Percentiles rank a stretch among this genome's conserved stretches.
Conservation (phyloP, 345 rosid species). For the Carallia brachiata region DNA sequence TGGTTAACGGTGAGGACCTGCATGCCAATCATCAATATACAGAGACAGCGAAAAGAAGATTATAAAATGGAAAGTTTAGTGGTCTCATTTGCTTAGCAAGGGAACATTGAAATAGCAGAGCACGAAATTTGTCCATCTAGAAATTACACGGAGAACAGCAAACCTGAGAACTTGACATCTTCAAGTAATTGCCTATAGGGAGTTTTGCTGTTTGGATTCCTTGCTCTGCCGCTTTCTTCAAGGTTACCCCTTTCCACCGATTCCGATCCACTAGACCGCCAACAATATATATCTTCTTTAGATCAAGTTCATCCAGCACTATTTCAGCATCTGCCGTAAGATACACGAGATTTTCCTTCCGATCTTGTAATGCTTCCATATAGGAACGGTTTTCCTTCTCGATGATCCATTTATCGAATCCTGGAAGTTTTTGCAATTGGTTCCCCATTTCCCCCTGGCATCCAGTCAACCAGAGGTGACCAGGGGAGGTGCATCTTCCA, state of each 20-base stretch:
- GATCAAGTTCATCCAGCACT: conserved; percentile 67
- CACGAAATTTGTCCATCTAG: too few relatives aligned
- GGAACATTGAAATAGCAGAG: neutral
- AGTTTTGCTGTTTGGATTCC: conserved; percentile 86
- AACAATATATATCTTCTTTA: conserved; percentile 55
- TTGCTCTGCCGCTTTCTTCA: conserved; percentile 91
- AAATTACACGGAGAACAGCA: neutral
- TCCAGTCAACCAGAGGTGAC: conserved; percentile 91
- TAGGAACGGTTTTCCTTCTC: conserved; percentile 74
- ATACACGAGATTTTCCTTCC: conserved; percentile 70
- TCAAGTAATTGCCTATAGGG: conserved; percentile 81
- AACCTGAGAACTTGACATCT: conserved; percentile 98
- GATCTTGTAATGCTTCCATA: conserved; percentile 65
- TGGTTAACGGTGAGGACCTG: conserved; percentile 58
- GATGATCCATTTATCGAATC: conserved; percentile 87
- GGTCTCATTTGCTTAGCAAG: neutral
- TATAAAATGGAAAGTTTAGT: neutral
- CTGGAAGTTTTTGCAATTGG: conserved; percentile 74
- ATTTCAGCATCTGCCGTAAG: conserved; percentile 89
- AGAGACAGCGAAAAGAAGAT: neutral
- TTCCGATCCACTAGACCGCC: conserved; percentile 96
- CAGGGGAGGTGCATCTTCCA: conserved; percentile 56
- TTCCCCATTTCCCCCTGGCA: conserved; percentile 60
- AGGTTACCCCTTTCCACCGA: conserved; percentile 85
- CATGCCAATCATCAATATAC: conserved; percentile 3